phyloP scores from a whole-genome alignment of 768 basidiomycete genomes.

The Wakefieldia striispora region DNA sequence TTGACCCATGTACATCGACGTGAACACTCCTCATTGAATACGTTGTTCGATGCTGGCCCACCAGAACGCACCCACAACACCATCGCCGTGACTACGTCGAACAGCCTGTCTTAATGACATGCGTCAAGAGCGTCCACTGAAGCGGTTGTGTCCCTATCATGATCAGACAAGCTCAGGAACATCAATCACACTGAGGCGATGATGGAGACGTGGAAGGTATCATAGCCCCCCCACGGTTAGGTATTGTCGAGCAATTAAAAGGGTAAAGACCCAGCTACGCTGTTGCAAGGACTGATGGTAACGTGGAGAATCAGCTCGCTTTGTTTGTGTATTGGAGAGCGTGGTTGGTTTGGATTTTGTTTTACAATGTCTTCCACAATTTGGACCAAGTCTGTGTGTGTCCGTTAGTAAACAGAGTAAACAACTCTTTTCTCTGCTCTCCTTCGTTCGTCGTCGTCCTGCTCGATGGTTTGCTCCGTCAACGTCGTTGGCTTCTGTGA shows the following conservation, averaged over 20 bases:
- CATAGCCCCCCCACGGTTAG: too few species aligned
- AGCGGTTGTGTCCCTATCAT: too few species aligned
- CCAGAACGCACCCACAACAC: background rate
- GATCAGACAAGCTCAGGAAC: too few species aligned
- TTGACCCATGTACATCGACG: background rate
- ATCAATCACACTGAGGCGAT: too few species aligned
- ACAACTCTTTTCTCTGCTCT: slow-evolving; percentile 34
- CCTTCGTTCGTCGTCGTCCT: slow-evolving; percentile 31
- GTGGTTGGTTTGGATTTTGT: slow-evolving; percentile 54
- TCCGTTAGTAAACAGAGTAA: slow-evolving; percentile 60
- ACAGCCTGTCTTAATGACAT: too few species aligned
- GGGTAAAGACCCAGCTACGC: too few species aligned
- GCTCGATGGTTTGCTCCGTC: slow-evolving; percentile 18
- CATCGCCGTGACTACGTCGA: too few species aligned
- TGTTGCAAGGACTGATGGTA: too few species aligned
- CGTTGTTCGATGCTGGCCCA: background rate
- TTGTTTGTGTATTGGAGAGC: slow-evolving; percentile 42
- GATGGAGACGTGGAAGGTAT: too few species aligned
- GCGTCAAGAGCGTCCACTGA: too few species aligned
- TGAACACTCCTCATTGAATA: background rate
- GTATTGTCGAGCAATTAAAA: too few species aligned
- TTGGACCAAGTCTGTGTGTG: slow-evolving; percentile 61
- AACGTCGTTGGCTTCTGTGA: slow-evolving; percentile 24
- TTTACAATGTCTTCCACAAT: slow-evolving; percentile 73
- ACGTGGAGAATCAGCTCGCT: slow-evolving; percentile 8